These are phyloP conservation scores for Pulicaria dysenterica DNA, from an alignment of 129 eudicot species.

Conservation along the genomic window DNA sequence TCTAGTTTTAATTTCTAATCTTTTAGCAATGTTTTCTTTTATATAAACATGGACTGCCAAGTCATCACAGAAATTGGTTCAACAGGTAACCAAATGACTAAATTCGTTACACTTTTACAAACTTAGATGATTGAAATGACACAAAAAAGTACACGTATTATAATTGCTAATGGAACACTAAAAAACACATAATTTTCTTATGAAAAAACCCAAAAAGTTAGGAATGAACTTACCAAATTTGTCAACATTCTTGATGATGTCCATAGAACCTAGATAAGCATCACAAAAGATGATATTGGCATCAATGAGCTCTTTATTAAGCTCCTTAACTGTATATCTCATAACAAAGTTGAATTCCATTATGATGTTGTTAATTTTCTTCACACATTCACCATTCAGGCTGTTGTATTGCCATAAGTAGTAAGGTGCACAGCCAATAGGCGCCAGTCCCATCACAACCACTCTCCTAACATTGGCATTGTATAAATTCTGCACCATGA, in stretches of 20 bases:
- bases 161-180: too few species aligned
- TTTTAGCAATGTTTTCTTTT: too few species aligned
- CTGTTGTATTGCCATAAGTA: conserved; percentile 81
- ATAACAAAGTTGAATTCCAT: conserved; percentile 83
- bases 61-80: too few species aligned
- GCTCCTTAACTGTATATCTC: conserved; percentile 79
- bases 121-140: too few species aligned
- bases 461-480: conserved; percentile 78
- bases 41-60: too few species aligned
- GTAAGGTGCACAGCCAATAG: conserved; percentile 93
- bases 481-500: conserved; percentile 61
- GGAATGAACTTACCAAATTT: conserved; percentile 54
- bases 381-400: conserved; percentile 65
- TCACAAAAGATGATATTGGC: conserved; percentile 76
- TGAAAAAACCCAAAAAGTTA: background rate
- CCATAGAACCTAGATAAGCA: conserved; percentile 77
- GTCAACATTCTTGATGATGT: conserved; percentile 62
- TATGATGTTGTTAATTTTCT: conserved; percentile 79
- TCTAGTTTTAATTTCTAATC: too few species aligned
- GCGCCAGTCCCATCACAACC: conserved; percentile 92
- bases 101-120: too few species aligned
- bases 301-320: conserved; percentile 57
- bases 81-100: too few species aligned
- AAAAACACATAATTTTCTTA: background rate
- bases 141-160: too few species aligned